A percentile compares a stretch with the other conserved stretches of the same genome.
Evolutionary conservation across 495 filamentous ascomycete genomes (phyloP).

Genomic region (Talaromyces borbonicus): DNA sequence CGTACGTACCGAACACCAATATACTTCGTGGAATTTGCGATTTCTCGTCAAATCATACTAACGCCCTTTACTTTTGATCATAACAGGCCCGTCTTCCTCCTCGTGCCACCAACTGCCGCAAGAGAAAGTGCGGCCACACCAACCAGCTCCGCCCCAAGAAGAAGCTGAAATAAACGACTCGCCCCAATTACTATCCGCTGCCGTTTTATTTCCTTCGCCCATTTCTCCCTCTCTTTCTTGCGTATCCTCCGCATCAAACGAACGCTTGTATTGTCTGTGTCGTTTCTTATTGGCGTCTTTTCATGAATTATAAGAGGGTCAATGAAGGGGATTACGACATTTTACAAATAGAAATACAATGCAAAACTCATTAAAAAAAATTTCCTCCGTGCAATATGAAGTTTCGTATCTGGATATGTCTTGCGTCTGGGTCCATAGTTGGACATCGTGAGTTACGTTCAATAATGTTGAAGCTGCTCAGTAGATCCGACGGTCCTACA

Average conservation of each 20-base stretch:
- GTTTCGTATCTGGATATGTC: too few species aligned
- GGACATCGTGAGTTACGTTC: too few species aligned
- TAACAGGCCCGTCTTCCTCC: conserved; percentile 88
- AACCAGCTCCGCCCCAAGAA: conserved; percentile 99
- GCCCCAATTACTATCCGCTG: background rate
- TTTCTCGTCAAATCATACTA: background rate
- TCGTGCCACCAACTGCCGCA: conserved; percentile 98
- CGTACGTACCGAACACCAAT: conserved; percentile 40
- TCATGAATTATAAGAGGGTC: background rate
- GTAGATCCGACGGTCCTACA: too few species aligned
- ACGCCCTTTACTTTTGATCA: conserved; percentile 13
- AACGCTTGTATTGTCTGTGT: conserved; percentile 5
- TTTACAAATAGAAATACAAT: conserved; percentile 1
- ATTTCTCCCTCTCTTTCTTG: background rate
- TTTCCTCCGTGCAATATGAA: too few species aligned
- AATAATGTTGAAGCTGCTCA: too few species aligned
- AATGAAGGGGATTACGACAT: background rate
- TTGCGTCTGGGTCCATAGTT: too few species aligned
- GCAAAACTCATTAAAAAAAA: too few species aligned
- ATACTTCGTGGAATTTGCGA: conserved; percentile 2
- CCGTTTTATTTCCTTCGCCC: background rate
- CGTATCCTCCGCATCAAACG: conserved; percentile 4
- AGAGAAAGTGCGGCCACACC: conserved; percentile 99
- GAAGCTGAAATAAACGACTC: conserved; percentile 87
- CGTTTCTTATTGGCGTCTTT: conserved; percentile 6